Evolutionary conservation across 2,329 filamentous ascomycete genomes (phyloP).

Genomic region (Ascochyta clinopodiicola): DNA sequence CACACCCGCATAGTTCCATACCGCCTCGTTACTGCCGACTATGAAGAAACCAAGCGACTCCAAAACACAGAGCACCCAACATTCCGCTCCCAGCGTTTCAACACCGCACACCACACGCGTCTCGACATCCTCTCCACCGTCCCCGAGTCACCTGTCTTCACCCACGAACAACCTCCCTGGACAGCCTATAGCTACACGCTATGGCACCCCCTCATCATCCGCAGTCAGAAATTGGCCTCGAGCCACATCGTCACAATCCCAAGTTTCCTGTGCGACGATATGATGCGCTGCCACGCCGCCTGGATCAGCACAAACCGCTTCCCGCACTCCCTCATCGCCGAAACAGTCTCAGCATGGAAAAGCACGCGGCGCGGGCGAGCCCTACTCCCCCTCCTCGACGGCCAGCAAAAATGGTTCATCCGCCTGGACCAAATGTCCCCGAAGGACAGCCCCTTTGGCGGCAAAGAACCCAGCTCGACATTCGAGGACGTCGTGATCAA

Average conservation of each 20-base stretch:
- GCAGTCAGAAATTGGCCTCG: slow-evolving; percentile 39
- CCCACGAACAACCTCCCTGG: slow-evolving; percentile 24
- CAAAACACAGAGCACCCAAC: slow-evolving; percentile 18
- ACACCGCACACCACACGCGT: slow-evolving; percentile 14
- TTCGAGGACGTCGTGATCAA: not conserved
- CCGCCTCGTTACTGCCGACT: slow-evolving; percentile 12
- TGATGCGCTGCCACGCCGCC: not conserved
- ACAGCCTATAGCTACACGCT: slow-evolving; percentile 50
- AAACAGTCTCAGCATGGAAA: slow-evolving; percentile 28
- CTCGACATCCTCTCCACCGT: slow-evolving; percentile 12
- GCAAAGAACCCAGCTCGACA: not conserved
- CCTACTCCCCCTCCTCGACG: not conserved
- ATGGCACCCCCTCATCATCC: slow-evolving; percentile 53
- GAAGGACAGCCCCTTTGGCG: not conserved
- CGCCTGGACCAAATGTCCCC: not conserved
- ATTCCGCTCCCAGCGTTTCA: slow-evolving; percentile 12
- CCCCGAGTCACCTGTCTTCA: slow-evolving; percentile 13
- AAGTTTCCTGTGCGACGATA: not conserved
- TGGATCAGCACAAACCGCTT: slow-evolving; percentile 20
- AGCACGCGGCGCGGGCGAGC: not conserved
- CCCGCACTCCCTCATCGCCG: slow-evolving; percentile 6
- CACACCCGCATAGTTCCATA: slow-evolving; percentile 17
- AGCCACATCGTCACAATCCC: not conserved
- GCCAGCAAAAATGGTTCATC: not conserved
- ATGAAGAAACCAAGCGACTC: not conserved